phyloP scores from a whole-genome alignment of 2,329 filamentous ascomycete genomes.

The Colletotrichum liaoningense region DNA sequence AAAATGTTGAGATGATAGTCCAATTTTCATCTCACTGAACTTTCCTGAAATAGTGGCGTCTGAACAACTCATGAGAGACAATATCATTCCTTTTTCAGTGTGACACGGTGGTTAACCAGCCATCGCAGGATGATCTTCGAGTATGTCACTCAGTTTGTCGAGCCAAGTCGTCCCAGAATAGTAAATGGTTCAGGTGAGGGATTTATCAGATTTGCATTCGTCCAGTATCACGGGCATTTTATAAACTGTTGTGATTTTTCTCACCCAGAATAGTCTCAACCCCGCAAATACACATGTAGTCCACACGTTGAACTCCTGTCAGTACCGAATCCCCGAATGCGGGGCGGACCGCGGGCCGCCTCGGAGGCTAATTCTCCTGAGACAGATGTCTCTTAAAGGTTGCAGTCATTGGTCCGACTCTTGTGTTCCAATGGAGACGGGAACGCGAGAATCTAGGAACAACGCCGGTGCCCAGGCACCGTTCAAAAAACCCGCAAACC shows the following conservation, averaged over 20 bases:
- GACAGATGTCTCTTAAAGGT: slow-evolving; percentile 5
- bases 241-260: not conserved
- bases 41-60: not conserved
- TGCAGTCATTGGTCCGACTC: not conserved
- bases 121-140: too few relatives aligned
- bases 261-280: not conserved
- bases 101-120: too few relatives aligned
- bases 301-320: not conserved
- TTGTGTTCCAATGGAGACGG: too few relatives aligned
- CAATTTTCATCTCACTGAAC: not conserved
- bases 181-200: too few relatives aligned
- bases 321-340: not conserved
- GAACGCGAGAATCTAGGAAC: too few relatives aligned
- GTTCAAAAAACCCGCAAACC: too few relatives aligned
- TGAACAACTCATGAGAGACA: not conserved
- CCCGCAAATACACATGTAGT: not conserved
- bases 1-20: not conserved
- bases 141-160: too few relatives aligned
- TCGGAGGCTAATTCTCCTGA: not conserved
- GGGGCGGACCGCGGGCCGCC: not conserved
- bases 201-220: too few relatives aligned
- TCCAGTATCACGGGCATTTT: too few relatives aligned
- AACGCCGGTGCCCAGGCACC: too few relatives aligned
- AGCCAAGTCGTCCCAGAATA: too few relatives aligned
- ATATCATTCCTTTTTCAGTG: not conserved